These are phyloP conservation scores for Scenedesmus sp. DNA, from an alignment of 163 green algal species.

Conservation along the genomic window DNA sequence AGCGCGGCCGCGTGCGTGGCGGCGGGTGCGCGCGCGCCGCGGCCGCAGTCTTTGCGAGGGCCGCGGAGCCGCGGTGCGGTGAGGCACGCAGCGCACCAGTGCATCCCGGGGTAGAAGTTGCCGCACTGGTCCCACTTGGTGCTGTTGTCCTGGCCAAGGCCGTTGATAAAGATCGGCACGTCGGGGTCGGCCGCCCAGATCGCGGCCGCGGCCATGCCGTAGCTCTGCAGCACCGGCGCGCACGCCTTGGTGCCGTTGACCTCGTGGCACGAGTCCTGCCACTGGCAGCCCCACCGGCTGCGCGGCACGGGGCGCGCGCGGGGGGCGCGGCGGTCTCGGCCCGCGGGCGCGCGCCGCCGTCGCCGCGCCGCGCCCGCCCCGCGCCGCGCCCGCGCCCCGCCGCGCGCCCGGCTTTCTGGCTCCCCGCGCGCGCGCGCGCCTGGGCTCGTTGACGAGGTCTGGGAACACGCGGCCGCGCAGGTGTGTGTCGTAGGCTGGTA, in stretches of 20 bases:
- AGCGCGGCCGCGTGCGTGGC: no score
- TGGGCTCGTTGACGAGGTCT: slow-evolving; percentile 48
- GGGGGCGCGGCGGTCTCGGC: no score
- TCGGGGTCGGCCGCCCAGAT: slow-evolving; percentile 27
- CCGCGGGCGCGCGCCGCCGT: no score
- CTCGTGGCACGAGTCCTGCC: slow-evolving; percentile 12
- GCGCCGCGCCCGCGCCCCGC: no score
- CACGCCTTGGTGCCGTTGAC: slow-evolving; percentile 29
- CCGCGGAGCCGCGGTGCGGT: no score
- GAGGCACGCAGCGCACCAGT: no score
- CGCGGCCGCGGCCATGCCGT: slow-evolving; percentile 21
- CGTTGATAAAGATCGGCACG: slow-evolving; percentile 42
- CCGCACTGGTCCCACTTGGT: slow-evolving; percentile 39
- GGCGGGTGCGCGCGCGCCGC: no score
- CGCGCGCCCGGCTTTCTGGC: no score
- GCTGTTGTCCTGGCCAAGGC: slow-evolving; percentile 43
- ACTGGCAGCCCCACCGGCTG: slow-evolving; percentile 47
- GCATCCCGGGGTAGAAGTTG: slow-evolving; percentile 37
- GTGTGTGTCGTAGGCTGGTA: slow-evolving; percentile 26
- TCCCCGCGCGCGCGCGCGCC: no score
- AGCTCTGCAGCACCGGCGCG: slow-evolving; percentile 17
- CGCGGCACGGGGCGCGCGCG: background rate
- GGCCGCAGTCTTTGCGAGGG: background rate
- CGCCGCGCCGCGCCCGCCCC: no score
- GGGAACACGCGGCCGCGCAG: slow-evolving; percentile 30